Base-by-base conservation (phyloP, 2,329 filamentous ascomycete genomes). In the Sordariomycetes sp. region DNA sequence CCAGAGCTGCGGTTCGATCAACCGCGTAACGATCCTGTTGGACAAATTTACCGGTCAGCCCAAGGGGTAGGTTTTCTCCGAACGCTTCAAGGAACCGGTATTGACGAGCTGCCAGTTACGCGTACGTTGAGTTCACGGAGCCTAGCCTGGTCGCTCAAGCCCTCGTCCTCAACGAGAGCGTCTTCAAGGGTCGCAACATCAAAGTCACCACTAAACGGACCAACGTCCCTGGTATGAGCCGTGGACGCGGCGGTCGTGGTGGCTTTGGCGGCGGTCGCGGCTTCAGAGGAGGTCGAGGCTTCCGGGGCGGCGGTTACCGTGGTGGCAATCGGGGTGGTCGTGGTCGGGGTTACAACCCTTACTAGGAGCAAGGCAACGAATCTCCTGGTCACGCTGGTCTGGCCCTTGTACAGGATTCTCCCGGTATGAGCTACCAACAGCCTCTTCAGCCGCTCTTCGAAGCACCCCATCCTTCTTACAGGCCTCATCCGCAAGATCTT, bases 21-120 rank as follows among this genome's bases (percentile, higher is more conserved):
- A 98, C 62, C 82, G 92, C 40, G 92, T 98, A 39, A 98, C 92
- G 2, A 98, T 98, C 46, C 68, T 98, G 47, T 67, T 98, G 47
- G 92, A 98, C 66, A 98, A 98, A 68, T 96, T 95, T 55, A 94
- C 88, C 9, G 92, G 92, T 43, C 88, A 96, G 68, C 92, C 92
- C n/a, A 98, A 98, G 70, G 92, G 92, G 88, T 94, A 68, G 61
- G 81, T 51, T 21, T 30, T 30, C 10, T 14, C 24, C 7, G 9
- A 23, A 37, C 27, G 11, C 11, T 14, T 26, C 24, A 3, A n/a
- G 20, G n/a, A 25, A 11, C 12, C 18, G 27, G 11, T 28, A 17
- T 24, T 31, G 12, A 30, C 14, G 8, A 14, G 23, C 10, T 30
- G 45, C 36, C 61, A 95, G 88, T 45, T 98, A 98, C 65, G 92